Evolutionary conservation across 2,329 filamentous ascomycete species (phyloP).

Genomic region (Colletotrichum euphorbiae): DNA sequence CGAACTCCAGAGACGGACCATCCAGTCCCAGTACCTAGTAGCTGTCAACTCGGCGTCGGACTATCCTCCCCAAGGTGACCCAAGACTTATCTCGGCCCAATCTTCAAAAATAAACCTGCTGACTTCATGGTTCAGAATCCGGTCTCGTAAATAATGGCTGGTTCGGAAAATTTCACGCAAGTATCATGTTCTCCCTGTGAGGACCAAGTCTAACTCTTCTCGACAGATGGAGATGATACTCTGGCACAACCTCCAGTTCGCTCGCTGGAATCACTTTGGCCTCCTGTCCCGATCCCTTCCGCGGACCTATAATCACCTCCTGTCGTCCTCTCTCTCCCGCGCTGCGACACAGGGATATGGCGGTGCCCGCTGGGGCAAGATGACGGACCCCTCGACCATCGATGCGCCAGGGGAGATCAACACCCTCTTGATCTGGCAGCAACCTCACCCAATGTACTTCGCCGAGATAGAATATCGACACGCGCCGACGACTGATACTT

Average conservation of each 20-base stretch:
- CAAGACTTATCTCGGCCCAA: slow-evolving; percentile 38
- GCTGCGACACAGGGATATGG: slow-evolving; percentile 55
- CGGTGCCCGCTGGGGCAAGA: slow-evolving; percentile 58
- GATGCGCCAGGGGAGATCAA: slow-evolving; percentile 71
- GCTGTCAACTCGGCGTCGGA: slow-evolving; percentile 63
- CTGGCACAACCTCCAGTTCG: slow-evolving; percentile 65
- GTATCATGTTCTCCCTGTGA: neutral
- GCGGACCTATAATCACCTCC: slow-evolving; percentile 59
- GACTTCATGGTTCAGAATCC: slow-evolving; percentile 38
- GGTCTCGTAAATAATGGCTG: slow-evolving; percentile 67
- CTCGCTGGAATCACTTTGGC: slow-evolving; percentile 60
- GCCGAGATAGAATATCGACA: slow-evolving; percentile 66
- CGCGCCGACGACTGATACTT: slow-evolving; percentile 54
- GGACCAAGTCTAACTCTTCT: neutral
- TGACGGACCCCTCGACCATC: slow-evolving; percentile 59
- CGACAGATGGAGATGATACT: slow-evolving; percentile 62
- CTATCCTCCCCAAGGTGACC: slow-evolving; percentile 58
- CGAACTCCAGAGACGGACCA: slow-evolving; percentile 64
- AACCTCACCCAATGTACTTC: slow-evolving; percentile 71
- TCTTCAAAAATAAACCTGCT: neutral
- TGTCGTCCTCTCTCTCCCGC: slow-evolving; percentile 51
- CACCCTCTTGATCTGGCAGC: slow-evolving; percentile 71
- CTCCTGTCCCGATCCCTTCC: slow-evolving; percentile 59
- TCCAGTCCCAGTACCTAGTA: slow-evolving; percentile 65
- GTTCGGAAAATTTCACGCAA: slow-evolving; percentile 66